Base-by-base conservation (phyloP, 345 rosid genomes). In the Gossypium longicalyx region DNA sequence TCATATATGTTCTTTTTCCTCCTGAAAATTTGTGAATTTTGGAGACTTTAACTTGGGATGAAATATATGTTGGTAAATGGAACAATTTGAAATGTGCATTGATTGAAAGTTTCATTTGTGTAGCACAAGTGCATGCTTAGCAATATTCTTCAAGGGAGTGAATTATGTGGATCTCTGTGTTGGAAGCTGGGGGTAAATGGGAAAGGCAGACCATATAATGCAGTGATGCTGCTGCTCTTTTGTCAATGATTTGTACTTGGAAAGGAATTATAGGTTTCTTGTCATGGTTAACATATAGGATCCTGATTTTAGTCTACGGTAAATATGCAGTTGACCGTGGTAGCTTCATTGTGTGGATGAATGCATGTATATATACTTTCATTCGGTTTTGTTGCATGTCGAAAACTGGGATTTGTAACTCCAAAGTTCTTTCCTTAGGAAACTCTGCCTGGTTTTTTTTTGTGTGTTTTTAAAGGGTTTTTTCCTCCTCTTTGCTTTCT, bases 21-120 rank as follows among this genome's bases (percentile, higher is more conserved):
- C 23, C 12, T 25, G 17, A 61, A 23, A 73, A 61, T 17, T 29
- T 25, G 43, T 20, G 29, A 22, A 72, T 12, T 38, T 19, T 3
- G 11, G 48, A 10, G 12, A 7, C 17, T 34, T 25, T 7, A 12
- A 13, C 5, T 34, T 34, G 7, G 48, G 58, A 67, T 27, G 71
- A 65, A 34, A 44, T 62, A 20, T 63, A 47, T 51, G 71, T 48
- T 74, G 45, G 59, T 15, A 51, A 63, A 51, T 51, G 59, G 29
- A 68, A 70, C 73, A 52, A 17, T 52, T 70, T 11, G 48, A 34
- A 29, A 52, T 52, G 61, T 70, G 48, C 45, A 70, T 34, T 11
- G 48, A n/a, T 44, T 52, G 48, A 1, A 29, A 52, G 45, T 52
- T 20, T 12, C 48, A 29, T 52, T 2, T 10, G 4, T 69, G 17